Percentiles rank a stretch among this genome's conserved stretches.
Evolutionary conservation across 768 basidiomycete species (phyloP).

Genomic region (Candolleomyces aberdarensis): DNA sequence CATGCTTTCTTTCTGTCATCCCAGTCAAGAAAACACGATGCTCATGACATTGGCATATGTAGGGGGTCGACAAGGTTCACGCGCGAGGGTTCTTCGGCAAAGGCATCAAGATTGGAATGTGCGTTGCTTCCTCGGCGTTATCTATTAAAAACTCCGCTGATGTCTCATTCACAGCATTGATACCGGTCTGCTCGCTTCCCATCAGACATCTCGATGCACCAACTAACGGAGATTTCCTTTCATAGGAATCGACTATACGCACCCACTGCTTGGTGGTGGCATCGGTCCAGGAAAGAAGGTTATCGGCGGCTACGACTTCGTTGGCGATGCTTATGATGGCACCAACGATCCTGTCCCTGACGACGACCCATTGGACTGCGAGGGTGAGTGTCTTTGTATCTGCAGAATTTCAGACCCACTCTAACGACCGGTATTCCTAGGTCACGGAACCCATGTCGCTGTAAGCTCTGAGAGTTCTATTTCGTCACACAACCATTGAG

Average conservation of each 20-base stretch:
- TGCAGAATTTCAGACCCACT: neutral
- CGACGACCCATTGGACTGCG: conserved; percentile 49
- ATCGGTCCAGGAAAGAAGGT: conserved; percentile 53
- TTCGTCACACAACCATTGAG: conserved; percentile 16
- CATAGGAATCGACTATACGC: conserved; percentile 50
- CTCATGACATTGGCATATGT: neutral
- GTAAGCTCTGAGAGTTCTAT: conserved; percentile 25
- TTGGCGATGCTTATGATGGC: conserved; percentile 51
- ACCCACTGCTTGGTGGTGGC: conserved; percentile 51
- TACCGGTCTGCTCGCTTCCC: conserved; percentile 26
- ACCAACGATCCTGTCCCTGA: conserved; percentile 49
- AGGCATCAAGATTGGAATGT: conserved; percentile 69
- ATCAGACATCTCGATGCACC: no score
- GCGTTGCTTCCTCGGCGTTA: neutral
- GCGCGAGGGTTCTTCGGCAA: conserved; percentile 58
- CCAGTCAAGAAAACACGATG: neutral
- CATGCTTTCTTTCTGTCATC: neutral
- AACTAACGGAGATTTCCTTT: neutral
- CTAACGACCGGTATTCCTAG: conserved; percentile 11
- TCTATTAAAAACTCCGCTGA: neutral
- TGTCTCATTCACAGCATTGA: conserved; percentile 41
- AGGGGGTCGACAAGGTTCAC: conserved; percentile 67
- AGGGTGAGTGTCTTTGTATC: conserved; percentile 21
- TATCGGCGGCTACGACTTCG: conserved; percentile 55
- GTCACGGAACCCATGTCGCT: conserved; percentile 56